phyloP scores from a whole-genome alignment of 176 grass and related monocot genomes.

The Chloris gayana region DNA sequence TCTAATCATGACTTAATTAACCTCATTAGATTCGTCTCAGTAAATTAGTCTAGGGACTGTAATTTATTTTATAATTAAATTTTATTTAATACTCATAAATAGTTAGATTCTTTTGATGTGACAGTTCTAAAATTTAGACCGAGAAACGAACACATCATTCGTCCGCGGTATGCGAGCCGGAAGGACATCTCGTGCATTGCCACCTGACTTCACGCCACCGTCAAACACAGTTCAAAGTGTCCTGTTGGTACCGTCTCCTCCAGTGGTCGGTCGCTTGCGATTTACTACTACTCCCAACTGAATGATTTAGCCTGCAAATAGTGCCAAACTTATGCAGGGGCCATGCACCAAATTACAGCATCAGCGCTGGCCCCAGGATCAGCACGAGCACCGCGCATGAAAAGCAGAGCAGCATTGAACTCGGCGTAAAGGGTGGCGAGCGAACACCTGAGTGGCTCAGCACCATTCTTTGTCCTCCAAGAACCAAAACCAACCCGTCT shows the following conservation, averaged over 20 bases:
- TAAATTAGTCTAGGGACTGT: too few species aligned
- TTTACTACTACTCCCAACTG: background rate
- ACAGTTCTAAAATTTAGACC: too few species aligned
- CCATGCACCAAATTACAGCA: background rate
- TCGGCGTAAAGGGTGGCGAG: slow-evolving; percentile 33
- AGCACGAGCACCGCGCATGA: background rate
- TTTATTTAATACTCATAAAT: too few species aligned
- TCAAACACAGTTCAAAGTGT: background rate
- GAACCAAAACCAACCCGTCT: background rate
- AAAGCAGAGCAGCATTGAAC: slow-evolving; percentile 49
- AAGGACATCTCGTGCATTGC: background rate
- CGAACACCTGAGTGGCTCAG: background rate
- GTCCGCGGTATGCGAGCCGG: background rate
- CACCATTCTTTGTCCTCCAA: background rate
- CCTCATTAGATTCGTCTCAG: too few species aligned
- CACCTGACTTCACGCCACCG: background rate
- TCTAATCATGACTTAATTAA: too few species aligned
- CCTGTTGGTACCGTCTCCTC: background rate
- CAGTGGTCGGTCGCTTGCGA: slow-evolving; percentile 7
- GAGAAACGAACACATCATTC: too few species aligned
- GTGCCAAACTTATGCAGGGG: background rate
- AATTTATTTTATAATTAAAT: too few species aligned
- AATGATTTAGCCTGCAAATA: slow-evolving; percentile 34
- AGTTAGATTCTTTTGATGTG: too few species aligned
- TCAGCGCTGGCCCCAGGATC: background rate